Evolutionary conservation across 345 rosid species (phyloP), one percentile per base, ranked within the genome.

Genomic region (Nephelium lappaceum): DNA sequence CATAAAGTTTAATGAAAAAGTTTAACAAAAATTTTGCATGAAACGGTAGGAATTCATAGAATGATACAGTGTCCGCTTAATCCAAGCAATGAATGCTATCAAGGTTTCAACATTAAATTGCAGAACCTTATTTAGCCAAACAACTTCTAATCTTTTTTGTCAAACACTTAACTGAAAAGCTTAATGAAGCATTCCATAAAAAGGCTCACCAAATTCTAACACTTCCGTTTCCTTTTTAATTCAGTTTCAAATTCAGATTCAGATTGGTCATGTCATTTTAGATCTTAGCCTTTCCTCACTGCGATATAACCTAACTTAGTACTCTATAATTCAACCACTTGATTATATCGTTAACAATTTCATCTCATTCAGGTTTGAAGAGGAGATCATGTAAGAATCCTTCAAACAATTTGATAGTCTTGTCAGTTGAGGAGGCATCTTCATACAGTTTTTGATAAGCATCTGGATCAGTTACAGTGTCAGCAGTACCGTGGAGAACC

Each of bases 361-460:
- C 86, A 43, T 93, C 93, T 5, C 91, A 83, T 47, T 96, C 99
- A 0, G 97, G 98, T 77, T 94, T 98, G 7, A 93, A 91, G 60
- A 94, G 95, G 57, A 94, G 91, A 79, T 96, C 98, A 21, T 94
- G 99, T 81, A 94, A 83, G 61, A 94, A 87, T 9, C 98, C 99
- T 6, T 90, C 89, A 11, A 79, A 91, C 10, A 94, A 85, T 77
- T 84, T 88, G 63, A 96, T 89, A 5, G 89, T 88, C 78, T 96
- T 96, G 84, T 89, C 93, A 19, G 84, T 72, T 0, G 98, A 91
- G 15, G 92, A 82, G n/a, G 98, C 98, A 78, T 90, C 93, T 1
- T 82, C 81, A 78, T 89, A 90, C 42, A 96, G 75, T 80, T 87
- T 91, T 65, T 83, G 71, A 8, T 97, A 87, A 68, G 97, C 95